phyloP scores from a whole-genome alignment of 768 basidiomycete genomes.

The Lactarius trivialis region DNA sequence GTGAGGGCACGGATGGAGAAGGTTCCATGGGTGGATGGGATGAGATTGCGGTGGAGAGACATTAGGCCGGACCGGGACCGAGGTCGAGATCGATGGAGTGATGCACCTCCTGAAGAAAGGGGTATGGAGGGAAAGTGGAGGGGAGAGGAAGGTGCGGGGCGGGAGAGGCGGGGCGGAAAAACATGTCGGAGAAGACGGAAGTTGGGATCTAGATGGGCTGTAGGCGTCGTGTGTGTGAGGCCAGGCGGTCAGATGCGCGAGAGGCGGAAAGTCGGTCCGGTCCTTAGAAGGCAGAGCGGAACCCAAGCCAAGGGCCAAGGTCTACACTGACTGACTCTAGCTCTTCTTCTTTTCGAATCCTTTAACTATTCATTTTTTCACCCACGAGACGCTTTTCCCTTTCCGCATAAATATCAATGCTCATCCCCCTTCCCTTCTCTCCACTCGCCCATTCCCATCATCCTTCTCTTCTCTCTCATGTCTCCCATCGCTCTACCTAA shows the following conservation, averaged over 20 bases:
- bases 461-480: slow-evolving; percentile 29
- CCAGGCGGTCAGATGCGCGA: neutral
- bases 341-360: slow-evolving; percentile 7
- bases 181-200: slow-evolving; percentile 8
- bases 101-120: neutral
- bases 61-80: slow-evolving; percentile 12
- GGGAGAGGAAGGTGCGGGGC: neutral
- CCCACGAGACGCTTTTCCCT: slow-evolving; percentile 33
- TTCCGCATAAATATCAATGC: slow-evolving; percentile 24
- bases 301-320: no score
- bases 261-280: slow-evolving; percentile 20
- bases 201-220: slow-evolving; percentile 1
- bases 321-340: neutral
- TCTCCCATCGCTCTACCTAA: slow-evolving; percentile 44
- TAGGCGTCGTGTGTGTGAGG: neutral
- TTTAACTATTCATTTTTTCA: slow-evolving; percentile 17
- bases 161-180: neutral
- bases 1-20: slow-evolving; percentile 43
- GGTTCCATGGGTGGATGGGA: slow-evolving; percentile 39
- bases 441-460: slow-evolving; percentile 23
- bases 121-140: neutral
- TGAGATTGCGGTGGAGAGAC: neutral
- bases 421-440: slow-evolving; percentile 17
- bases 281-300: neutral
- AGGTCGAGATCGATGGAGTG: neutral